Evolutionary conservation across 2,329 filamentous ascomycete species (phyloP).

Genomic region (Epichloe scottii): DNA sequence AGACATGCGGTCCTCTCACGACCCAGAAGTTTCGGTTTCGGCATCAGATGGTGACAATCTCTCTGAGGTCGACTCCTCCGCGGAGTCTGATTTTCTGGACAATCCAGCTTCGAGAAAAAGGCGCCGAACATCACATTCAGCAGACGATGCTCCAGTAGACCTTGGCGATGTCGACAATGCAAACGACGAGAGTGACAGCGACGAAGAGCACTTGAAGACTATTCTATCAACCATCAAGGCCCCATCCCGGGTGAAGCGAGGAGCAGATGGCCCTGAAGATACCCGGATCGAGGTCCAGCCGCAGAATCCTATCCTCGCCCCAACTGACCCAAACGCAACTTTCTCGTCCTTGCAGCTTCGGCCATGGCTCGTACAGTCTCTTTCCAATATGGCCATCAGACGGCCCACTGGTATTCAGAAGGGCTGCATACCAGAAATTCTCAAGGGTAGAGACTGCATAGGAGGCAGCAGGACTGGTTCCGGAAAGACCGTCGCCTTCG

Average conservation of each 20-base stretch:
- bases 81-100: conserved; percentile 38
- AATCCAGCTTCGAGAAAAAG: conserved; percentile 32
- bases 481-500: conserved; percentile 94
- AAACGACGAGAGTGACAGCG: conserved; percentile 21
- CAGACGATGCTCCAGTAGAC: conserved; percentile 13
- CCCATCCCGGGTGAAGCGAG: conserved; percentile 40
- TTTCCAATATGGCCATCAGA: conserved; percentile 67
- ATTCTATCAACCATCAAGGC: conserved; percentile 32
- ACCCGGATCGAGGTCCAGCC: conserved; percentile 10
- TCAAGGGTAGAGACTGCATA: conserved; percentile 86
- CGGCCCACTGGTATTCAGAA: conserved; percentile 87
- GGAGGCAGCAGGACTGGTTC: conserved; percentile 91
- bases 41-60: background rate
- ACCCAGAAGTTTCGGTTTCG: background rate
- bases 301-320: conserved; percentile 31
- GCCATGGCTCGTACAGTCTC: conserved; percentile 78
- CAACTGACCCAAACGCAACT: conserved; percentile 44
- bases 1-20: background rate
- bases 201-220: conserved; percentile 19
- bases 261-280: conserved; percentile 11
- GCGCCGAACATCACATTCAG: conserved; percentile 24
- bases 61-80: conserved; percentile 17
- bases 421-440: conserved; percentile 81
- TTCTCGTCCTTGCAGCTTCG: conserved; percentile 64
- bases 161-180: conserved; percentile 12